phyloP scores from a whole-genome alignment of 257 asterid genomes.

The Primulina tabacum region DNA sequence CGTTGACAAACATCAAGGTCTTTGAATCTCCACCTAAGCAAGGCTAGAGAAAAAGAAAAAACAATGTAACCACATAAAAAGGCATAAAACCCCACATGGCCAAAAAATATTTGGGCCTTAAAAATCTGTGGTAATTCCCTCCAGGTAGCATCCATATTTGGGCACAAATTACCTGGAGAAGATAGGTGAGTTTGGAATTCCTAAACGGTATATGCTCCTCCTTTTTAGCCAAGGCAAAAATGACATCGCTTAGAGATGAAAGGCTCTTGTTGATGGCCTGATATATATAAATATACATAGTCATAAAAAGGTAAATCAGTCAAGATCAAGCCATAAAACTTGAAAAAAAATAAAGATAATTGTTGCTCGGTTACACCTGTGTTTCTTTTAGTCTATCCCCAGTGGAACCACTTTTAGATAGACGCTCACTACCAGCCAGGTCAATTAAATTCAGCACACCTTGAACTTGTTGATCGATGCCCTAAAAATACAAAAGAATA shows the following conservation, averaged over 20 bases:
- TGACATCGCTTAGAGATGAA: slow-evolving; percentile 92
- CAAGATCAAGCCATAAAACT: slow-evolving; percentile 7
- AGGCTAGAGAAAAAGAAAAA: slow-evolving; percentile 52
- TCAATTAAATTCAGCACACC: slow-evolving; percentile 86
- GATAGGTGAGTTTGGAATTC: slow-evolving; percentile 94
- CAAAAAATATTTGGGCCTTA: too few species aligned
- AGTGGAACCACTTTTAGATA: slow-evolving; percentile 87
- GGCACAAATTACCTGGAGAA: slow-evolving; percentile 76
- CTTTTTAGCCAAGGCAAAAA: slow-evolving; percentile 88
- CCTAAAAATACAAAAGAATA: slow-evolving; percentile 35
- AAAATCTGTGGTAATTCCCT: not conserved
- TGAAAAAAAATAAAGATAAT: slow-evolving; percentile 1
- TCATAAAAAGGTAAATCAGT: not conserved
- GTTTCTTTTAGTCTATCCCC: slow-evolving; percentile 96
- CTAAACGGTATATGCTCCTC: slow-evolving; percentile 94
- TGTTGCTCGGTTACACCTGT: slow-evolving; percentile 49
- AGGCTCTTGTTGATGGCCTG: slow-evolving; percentile 95
- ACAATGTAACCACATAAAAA: not conserved
- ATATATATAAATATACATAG: not conserved
- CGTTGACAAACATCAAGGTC: slow-evolving; percentile 86
- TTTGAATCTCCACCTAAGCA: slow-evolving; percentile 98
- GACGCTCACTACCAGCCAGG: slow-evolving; percentile 98
- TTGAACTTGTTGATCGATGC: slow-evolving; percentile 93
- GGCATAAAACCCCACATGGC: too few species aligned
- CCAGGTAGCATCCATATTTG: not conserved